Conservation (phyloP, 106 monocot species). For the Dendrobium catenatum region DNA sequence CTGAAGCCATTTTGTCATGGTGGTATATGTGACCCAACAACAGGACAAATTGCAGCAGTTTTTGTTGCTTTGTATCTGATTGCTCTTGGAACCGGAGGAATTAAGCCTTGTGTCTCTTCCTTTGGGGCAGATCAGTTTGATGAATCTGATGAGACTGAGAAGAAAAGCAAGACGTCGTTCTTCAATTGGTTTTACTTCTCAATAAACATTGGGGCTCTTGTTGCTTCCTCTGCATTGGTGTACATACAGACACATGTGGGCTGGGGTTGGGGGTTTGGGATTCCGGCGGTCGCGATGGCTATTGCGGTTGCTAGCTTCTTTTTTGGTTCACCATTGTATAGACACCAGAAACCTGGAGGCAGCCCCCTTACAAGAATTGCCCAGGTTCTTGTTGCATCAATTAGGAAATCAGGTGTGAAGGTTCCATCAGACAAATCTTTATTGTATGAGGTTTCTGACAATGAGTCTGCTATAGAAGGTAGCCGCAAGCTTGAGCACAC, state of each 20-base stretch:
- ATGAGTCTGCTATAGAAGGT: conserved; percentile 36
- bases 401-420: conserved; percentile 22
- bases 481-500: conserved; percentile 50
- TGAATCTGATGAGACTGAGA: conserved; percentile 31
- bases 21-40: conserved; percentile 24
- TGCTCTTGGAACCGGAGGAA: conserved; percentile 41
- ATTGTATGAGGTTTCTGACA: conserved; percentile 30
- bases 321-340: conserved; percentile 25
- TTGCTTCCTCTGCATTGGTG: conserved; percentile 35
- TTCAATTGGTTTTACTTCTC: conserved; percentile 57
- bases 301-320: conserved; percentile 35
- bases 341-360: conserved; percentile 43
- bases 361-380: conserved; percentile 40
- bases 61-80: conserved; percentile 35
- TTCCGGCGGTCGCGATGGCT: conserved; percentile 33
- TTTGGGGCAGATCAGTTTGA: conserved; percentile 47
- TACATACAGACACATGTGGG: conserved; percentile 36
- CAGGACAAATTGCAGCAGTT: conserved; percentile 13
- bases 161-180: conserved; percentile 49
- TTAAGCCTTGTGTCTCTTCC: conserved; percentile 48
- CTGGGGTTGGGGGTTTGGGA: conserved; percentile 44
- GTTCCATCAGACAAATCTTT: conserved; percentile 26
- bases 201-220: conserved; percentile 36
- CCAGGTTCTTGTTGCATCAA: conserved; percentile 31
- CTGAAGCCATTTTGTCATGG: conserved; percentile 23